Percentiles rank a stretch among this genome's conserved stretches.
These are phyloP conservation scores for Plasmodium berghei DNA, from an alignment of 169 alveolate species.

Conservation along the genomic window DNA sequence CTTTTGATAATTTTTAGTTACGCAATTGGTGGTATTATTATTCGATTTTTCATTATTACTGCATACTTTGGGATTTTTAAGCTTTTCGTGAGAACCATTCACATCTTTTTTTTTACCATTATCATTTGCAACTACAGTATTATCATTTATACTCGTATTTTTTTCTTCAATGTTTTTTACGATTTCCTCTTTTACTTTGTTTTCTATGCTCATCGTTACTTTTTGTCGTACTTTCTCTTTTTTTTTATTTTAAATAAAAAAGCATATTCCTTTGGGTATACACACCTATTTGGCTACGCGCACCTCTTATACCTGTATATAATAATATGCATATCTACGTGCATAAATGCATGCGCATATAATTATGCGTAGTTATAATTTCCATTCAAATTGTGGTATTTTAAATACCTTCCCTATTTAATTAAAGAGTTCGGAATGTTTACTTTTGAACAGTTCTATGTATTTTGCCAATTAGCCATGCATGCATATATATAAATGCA, in stretches of 20 bases:
- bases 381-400: background rate
- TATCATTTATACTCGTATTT: background rate
- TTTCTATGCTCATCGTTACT: background rate
- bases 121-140: background rate
- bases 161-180: background rate
- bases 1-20: background rate
- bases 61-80: background rate
- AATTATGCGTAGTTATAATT: background rate
- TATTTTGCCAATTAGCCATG: background rate
- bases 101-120: background rate
- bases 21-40: background rate
- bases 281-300: background rate
- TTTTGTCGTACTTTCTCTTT: background rate
- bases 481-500: conserved; percentile 7
- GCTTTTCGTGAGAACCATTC: background rate
- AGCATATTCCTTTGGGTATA: background rate
- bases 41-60: no score
- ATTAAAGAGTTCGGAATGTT: conserved; percentile 2
- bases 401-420: background rate
- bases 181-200: background rate
- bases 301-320: conserved; percentile 7
- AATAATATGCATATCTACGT: conserved; percentile 3
- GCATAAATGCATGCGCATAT: background rate
- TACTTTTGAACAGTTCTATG: background rate
- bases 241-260: conserved; percentile 9